Evolutionary conservation across 2,329 filamentous ascomycete genomes (phyloP).

Genomic region (Emergomyces orientalis): DNA sequence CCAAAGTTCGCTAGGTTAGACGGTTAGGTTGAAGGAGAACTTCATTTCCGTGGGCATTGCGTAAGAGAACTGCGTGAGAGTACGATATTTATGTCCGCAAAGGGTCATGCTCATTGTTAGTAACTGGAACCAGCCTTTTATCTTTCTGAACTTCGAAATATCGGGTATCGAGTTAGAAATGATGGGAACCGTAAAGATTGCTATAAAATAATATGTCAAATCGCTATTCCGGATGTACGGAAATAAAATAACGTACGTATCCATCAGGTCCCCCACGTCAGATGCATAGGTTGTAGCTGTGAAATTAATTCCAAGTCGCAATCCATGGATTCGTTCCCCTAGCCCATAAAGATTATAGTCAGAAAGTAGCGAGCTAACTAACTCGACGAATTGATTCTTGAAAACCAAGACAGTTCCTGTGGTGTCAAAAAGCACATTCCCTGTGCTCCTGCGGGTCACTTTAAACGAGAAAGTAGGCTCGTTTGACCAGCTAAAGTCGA

Average conservation of each 20-base stretch:
- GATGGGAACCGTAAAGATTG: conserved; percentile 69
- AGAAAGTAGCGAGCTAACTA: conserved; percentile 55
- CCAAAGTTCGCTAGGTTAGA: conserved; percentile 64
- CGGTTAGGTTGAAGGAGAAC: conserved; percentile 54
- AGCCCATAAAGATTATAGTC: conserved; percentile 69
- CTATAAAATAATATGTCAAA: conserved; percentile 14
- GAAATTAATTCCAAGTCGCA: conserved; percentile 63
- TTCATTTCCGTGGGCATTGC: conserved; percentile 70
- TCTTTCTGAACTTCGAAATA: conserved; percentile 54
- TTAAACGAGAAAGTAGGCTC: conserved; percentile 49
- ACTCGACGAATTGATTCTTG: conserved; percentile 70
- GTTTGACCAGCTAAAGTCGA: conserved; percentile 49
- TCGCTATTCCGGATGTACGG: background rate
- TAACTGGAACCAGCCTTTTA: conserved; percentile 45
- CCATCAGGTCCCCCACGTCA: conserved; percentile 51
- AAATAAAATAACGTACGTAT: conserved; percentile 28
- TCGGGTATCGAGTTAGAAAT: conserved; percentile 69
- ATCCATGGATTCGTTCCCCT: conserved; percentile 61
- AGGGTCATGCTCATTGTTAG: conserved; percentile 44
- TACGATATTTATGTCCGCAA: conserved; percentile 52
- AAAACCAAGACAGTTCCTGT: conserved; percentile 56
- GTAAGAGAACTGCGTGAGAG: conserved; percentile 67
- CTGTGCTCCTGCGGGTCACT: conserved; percentile 49
- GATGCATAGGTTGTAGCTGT: conserved; percentile 61
- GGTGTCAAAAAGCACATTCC: conserved; percentile 61